Evolutionary conservation across 495 filamentous ascomycete genomes (phyloP).

Genomic region (Annulohypoxylon stygium): DNA sequence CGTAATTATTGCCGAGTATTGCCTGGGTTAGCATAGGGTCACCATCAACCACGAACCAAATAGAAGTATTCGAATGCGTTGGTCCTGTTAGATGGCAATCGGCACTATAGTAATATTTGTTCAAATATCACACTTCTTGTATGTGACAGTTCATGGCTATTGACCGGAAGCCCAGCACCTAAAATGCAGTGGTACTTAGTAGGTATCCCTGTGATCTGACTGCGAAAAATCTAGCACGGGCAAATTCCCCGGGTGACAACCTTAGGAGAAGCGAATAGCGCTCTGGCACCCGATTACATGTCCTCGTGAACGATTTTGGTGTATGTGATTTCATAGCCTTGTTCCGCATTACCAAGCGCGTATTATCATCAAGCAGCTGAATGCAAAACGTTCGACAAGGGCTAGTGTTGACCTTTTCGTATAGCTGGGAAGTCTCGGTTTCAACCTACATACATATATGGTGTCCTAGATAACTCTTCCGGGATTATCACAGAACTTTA

Average conservation of each 20-base stretch:
- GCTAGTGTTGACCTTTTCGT: neutral
- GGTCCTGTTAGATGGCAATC: neutral
- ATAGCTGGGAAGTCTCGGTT: neutral
- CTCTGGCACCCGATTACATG: neutral
- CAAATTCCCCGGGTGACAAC: neutral
- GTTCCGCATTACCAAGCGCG: neutral
- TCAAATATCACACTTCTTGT: neutral
- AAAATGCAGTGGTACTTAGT: neutral
- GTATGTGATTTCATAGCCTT: neutral
- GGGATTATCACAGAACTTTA: too few species aligned
- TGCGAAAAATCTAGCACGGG: neutral
- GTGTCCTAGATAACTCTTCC: neutral
- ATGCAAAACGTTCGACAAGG: neutral
- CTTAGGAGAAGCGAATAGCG: neutral
- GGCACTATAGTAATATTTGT: neutral
- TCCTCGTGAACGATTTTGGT: neutral
- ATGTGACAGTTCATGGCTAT: neutral
- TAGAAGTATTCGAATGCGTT: neutral
- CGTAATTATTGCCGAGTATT: neutral
- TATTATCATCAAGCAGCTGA: neutral
- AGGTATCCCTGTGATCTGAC: neutral
- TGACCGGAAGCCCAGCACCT: neutral
- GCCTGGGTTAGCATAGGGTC: neutral
- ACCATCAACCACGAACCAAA: neutral
- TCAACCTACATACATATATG: neutral